These are phyloP conservation scores for Oenanthe javanica DNA, from an alignment of 140 eudicot genomes.

Conservation along the genomic window DNA sequence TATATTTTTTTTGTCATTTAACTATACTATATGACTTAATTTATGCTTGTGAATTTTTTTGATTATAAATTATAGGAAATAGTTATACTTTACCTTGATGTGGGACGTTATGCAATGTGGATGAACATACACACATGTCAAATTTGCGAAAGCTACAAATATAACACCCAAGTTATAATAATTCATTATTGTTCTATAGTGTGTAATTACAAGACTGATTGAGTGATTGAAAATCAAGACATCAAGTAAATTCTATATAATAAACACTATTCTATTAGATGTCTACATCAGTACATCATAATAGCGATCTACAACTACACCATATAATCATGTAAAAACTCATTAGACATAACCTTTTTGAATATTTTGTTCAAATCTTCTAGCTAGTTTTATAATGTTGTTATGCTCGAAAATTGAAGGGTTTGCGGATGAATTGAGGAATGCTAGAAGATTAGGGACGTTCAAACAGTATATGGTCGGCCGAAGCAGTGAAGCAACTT, in stretches of 20 bases:
- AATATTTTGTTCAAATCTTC: neutral
- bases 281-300: neutral
- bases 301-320: neutral
- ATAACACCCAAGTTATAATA: neutral
- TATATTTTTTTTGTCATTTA: no score
- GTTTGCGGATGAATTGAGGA: conserved; percentile 81
- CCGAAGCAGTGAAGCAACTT: conserved; percentile 81
- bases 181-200: neutral
- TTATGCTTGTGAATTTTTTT: neutral
- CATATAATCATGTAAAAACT: neutral
- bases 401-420: conserved; percentile 29
- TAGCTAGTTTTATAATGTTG: neutral
- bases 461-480: conserved; percentile 76
- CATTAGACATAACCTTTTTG: neutral
- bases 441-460: conserved; percentile 59
- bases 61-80: neutral
- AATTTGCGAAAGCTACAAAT: neutral
- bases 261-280: neutral
- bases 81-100: neutral
- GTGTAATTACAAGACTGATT: neutral
- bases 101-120: neutral
- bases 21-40: neutral
- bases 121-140: neutral
- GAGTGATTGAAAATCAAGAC: neutral
- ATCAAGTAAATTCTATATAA: neutral